Evolutionary conservation across 805 yeast species (phyloP), one percentile per base, ranked within the genome.

Genomic region (Saccharomycopsis babjevae): DNA sequence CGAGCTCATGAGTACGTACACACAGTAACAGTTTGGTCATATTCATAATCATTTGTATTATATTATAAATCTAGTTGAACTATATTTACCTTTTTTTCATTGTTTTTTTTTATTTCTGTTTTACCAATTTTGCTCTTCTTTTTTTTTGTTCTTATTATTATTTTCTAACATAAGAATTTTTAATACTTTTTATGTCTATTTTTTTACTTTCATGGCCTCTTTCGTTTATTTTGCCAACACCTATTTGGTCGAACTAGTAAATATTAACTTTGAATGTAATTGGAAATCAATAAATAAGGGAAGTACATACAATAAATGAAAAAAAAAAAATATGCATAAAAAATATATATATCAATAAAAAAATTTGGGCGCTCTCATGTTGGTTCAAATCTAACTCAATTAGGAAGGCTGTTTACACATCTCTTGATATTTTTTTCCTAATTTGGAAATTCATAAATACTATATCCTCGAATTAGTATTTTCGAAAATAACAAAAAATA

Each of bases 1-100:
- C 39, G 70, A 71, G 39, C 66, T 67, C 80, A 78, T 67, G 78
- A 78, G 18, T 3, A 16, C 25, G 16, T 46, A 22, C n/a, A 32
- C 68, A 63, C 56, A n/a, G 10, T 52, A 22, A 52, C 4, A 3
- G 22, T 20, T n/a, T 5, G 7, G 3, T 46, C 52, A 11, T 22
- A 1, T 10, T 22, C 3, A 22, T 22, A 22, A 22, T 15, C 28
- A 42, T 18, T 7, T 42, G 50, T 42, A 42, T 42, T 42, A 42
- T 42, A 42, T 20, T 42, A 3, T 34, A 34, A 7, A 34, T 34
- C 4, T 13, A 34, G 36, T 10, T 32, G 5, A 32, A 32, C 10
- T n/a, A 7, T 22, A 18, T 42, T 42, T 46, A 22, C 18, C 22
- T 25, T 46, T 46, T 22, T 5, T 46, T 34, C 38, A 32, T 6